Base-by-base conservation (phyloP, 257 asterid genomes). In the Rhazya stricta region DNA sequence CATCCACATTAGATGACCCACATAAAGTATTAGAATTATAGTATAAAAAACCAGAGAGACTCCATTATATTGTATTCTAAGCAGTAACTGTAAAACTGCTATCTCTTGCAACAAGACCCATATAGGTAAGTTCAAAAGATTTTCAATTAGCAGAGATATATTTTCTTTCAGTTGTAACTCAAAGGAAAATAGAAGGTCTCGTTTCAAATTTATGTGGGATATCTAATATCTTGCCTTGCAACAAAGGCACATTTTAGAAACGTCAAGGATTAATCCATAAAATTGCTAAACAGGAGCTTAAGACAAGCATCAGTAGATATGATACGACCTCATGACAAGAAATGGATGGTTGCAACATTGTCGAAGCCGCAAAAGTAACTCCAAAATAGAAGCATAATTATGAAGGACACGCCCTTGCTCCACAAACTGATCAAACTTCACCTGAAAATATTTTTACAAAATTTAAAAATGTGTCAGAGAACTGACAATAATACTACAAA, bases 331-430 rank as follows among this genome's bases (percentile, higher is more conserved):
- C 96, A 92, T 83, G 67, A 94, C 99, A 80, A 94, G 97, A 88
- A 89, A 94, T 61, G 99, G 99, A 74, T 94, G 99, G 80, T 94
- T 97, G 84, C 99, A 94, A 80, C 99, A 94, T 83, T 94, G 99
- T 76, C 99, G 97, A 86, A 94, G 99, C 29, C 99, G 97, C 79
- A 94, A 86, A 63, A 94, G 97, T 81, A 94, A 85, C 84, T 94
- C 99, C 88, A 94, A 76, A 67, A 94, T 94, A 67, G 99, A 94
- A 84, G 99, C 99, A 76, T 92, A 94, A 84, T 94, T 94, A 75
- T 92, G 99, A 79, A 94, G 97, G 82, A 92, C 96, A 78, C 95
- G 91, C 27, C 98, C 99, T 88, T 94, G 97, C 93, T 90, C 97
- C 78, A 94, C 97, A 89, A 91, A 94, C 77, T 92, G 92, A 77